Base-by-base conservation (phyloP, 345 rosid genomes). In the Clausena lansium region DNA sequence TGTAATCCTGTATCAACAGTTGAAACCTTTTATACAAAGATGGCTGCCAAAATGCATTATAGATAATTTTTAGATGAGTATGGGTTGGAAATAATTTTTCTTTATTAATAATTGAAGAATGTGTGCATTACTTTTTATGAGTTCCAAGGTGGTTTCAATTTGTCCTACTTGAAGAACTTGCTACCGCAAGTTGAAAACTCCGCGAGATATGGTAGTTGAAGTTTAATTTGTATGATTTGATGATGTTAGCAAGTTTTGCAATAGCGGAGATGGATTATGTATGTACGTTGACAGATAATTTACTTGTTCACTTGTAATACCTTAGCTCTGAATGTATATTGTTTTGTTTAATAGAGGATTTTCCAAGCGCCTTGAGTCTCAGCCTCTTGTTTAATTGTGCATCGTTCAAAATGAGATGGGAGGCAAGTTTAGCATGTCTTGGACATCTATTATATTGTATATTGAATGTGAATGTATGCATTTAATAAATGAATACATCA, bases 11-110 rank as follows among this genome's bases (percentile, higher is more conserved):
- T 59, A 20, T 62, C 19, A 45, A 19, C 68, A 10, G 78, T 38
- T 65, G 74, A 76, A 71, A 80, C 25, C 69, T 64, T 71, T 71
- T 54, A 65, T 74, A 58, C 35, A 60, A 13, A 55, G 58, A 28
- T 50, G 60, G 45, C 45, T 36, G 76, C 61, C 9, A 24, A 24
- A 74, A 68, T 74, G 75, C 55, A 19, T 58, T 35, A 38, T 41
- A 55, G 67, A 54, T 70, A 28, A 66, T 33, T 67, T 71, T 62
- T 25, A 59, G 63, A 39, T 17, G 45, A 67, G 52, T 50, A n/a
- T 60, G 55, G 73, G 58, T 75, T 22, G 32, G 73, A 75, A 80
- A 38, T 61, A 15, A 33, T 36, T 50, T 61, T 63, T 69, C 52
- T 47, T 27, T 52, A 32, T 41, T 9, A 63, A 36, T 71, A 28